These are phyloP conservation scores for Perkinsus olseni DNA, from an alignment of 169 alveolate species.

Conservation along the genomic window DNA sequence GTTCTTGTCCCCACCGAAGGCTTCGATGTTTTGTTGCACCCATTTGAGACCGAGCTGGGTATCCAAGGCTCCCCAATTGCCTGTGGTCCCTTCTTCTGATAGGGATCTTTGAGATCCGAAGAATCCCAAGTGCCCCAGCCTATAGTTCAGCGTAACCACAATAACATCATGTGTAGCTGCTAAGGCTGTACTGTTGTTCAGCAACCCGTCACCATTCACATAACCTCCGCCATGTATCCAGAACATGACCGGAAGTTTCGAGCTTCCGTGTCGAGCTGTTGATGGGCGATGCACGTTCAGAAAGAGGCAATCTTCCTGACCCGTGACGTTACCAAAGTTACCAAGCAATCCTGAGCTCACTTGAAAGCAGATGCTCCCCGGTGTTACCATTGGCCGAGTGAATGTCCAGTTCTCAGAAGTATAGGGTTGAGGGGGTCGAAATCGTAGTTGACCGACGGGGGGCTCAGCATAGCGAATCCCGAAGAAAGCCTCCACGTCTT, in stretches of 20 bases:
- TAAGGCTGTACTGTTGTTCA: background rate
- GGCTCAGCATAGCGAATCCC: background rate
- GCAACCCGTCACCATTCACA: background rate
- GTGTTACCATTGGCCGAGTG: background rate
- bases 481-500: background rate
- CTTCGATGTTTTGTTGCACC: background rate
- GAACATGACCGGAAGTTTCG: background rate
- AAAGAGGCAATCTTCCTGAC: background rate
- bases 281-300: background rate
- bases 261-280: background rate
- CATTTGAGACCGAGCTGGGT: background rate
- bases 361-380: background rate
- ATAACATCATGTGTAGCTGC: background rate
- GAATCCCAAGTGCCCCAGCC: background rate
- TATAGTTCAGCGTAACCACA: background rate
- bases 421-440: background rate
- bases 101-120: background rate
- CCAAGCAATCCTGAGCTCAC: too few relatives aligned
- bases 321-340: background rate
- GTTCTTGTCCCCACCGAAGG: background rate
- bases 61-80: background rate
- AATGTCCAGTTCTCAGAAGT: background rate
- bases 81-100: background rate
- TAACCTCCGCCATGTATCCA: background rate
- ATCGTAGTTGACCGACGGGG: background rate